Evolutionary conservation across 768 basidiomycete species (phyloP).

Genomic region (Lactarius sanguifluus): DNA sequence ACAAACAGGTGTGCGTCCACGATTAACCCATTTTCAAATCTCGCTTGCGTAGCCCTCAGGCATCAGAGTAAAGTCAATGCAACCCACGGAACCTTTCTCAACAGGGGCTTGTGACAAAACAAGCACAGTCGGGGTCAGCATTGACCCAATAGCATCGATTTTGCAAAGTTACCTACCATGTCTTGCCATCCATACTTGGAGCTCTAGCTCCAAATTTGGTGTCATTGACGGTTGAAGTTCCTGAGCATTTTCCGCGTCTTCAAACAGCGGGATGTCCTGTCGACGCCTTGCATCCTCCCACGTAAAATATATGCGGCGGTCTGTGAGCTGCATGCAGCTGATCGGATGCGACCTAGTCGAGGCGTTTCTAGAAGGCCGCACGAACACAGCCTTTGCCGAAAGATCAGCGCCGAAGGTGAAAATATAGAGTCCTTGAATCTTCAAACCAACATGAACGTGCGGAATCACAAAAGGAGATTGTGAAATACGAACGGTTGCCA

Average conservation of each 20-base stretch:
- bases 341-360: not conserved
- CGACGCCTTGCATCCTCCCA: constrained; percentile 22
- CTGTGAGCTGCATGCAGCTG: constrained; percentile 28
- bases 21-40: not conserved
- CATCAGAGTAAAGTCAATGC: constrained; percentile 26
- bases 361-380: constrained; percentile 10
- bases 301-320: constrained; percentile 29
- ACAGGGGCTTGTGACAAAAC: not conserved
- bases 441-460: not conserved
- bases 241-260: constrained; percentile 2
- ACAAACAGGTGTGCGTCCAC: not conserved
- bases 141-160: not conserved
- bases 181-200: not conserved
- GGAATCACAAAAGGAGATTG: not conserved
- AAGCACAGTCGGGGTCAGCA: not conserved
- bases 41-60: constrained; percentile 10
- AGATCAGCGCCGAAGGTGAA: constrained; percentile 11
- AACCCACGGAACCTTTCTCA: constrained; percentile 7
- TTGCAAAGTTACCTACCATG: not conserved
- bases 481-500: constrained; percentile 15
- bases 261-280: constrained; percentile 9
- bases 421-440: constrained; percentile 20
- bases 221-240: not conserved
- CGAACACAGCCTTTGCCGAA: not conserved
- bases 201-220: not conserved